A percentile compares a stretch with the other conserved stretches of the same genome.
Conservation (phyloP, 148 eudicot species). For the Rhododendron vialii region DNA sequence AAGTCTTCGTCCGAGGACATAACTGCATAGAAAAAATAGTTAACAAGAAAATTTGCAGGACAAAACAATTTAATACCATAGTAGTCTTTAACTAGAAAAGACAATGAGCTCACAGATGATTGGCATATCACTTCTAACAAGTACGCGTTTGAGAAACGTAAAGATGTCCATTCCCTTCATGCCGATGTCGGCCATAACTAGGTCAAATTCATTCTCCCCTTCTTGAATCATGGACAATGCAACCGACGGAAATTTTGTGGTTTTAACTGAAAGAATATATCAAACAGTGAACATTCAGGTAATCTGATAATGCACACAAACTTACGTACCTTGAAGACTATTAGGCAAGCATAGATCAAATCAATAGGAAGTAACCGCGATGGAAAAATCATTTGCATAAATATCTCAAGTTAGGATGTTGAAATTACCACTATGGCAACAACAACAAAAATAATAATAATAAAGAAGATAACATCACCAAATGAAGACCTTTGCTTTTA, state of each 20-base stretch:
- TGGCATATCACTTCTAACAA: conserved; percentile 15
- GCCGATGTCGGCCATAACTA: conserved; percentile 27
- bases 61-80: neutral
- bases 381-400: neutral
- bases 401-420: neutral
- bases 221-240: conserved; percentile 28
- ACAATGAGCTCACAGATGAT: conserved; percentile 25
- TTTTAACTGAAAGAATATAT: conserved; percentile 20
- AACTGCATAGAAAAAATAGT: conserved; percentile 18
- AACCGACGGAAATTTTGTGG: conserved; percentile 6
- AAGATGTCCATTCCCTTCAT: conserved; percentile 30
- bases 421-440: neutral
- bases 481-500: neutral
- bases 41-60: neutral
- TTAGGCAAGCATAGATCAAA: neutral
- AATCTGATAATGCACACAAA: neutral
- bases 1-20: conserved; percentile 13
- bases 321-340: neutral
- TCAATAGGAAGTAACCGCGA: neutral
- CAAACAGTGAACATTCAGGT: neutral
- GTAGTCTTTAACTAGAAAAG: neutral
- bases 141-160: conserved; percentile 12
- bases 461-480: neutral
- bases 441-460: neutral
- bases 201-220: conserved; percentile 15